A percentile compares a stretch with the other conserved stretches of the same genome.
These are phyloP conservation scores for Eucalyptus brandiana DNA, from an alignment of 345 rosid genomes.

Conservation along the genomic window DNA sequence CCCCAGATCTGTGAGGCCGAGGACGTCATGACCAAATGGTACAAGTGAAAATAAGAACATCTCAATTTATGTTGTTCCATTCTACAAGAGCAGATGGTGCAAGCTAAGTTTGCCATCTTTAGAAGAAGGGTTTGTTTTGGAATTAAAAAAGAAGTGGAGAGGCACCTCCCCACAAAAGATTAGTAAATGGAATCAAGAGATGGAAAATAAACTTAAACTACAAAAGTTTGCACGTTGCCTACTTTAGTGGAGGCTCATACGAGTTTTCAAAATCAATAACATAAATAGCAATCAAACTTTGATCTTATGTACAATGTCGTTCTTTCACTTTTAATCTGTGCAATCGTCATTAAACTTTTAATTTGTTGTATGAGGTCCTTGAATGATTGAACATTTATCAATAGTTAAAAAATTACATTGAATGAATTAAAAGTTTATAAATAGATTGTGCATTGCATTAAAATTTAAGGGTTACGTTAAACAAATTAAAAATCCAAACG, in stretches of 20 bases:
- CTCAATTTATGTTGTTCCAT: background rate
- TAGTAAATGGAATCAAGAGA: background rate
- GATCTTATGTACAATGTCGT: background rate
- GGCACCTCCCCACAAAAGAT: background rate
- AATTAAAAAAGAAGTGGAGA: background rate
- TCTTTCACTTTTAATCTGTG: background rate
- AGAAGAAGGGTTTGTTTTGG: background rate
- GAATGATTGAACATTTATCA: rapidly evolving
- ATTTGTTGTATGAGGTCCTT: background rate
- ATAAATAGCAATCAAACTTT: background rate
- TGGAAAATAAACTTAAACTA: background rate
- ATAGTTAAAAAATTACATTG: rapidly evolving
- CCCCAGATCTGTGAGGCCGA: background rate
- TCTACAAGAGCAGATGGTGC: background rate
- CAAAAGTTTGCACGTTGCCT: background rate
- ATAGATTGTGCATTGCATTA: rapidly evolving
- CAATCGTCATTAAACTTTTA: background rate
- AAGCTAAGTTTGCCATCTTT: background rate
- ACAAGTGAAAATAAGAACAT: background rate
- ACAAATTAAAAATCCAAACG: background rate
- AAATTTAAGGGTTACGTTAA: rapidly evolving
- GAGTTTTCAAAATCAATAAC: background rate
- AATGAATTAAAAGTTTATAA: background rate
- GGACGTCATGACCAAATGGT: background rate
- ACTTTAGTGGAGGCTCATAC: background rate